Evolutionary conservation across 352 stramenopile species (phyloP), one percentile per base, ranked within the genome.

Genomic region (Aphanomyces euteiches): DNA sequence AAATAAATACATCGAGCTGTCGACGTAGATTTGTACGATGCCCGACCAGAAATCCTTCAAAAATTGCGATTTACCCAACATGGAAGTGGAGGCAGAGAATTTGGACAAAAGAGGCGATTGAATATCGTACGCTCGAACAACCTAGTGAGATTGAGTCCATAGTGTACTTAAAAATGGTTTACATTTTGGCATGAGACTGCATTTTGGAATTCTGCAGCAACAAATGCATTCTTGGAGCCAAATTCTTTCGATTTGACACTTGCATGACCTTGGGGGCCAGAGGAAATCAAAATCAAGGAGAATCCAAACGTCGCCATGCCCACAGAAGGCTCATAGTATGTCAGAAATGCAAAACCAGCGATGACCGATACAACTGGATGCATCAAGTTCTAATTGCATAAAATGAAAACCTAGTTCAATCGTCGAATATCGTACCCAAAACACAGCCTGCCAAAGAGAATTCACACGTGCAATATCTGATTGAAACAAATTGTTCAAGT

Each of bases 1-100:
- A 76, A 95, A 95, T 73, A 95, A 90, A 75, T 92, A 93, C 87
- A 95, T 95, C 21, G 84, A 84, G 45, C 84, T 92, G 68, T 93
- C 86, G 56, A 95, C 92, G 80, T 95, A 92, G 67, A 95, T 95
- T 75, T 95, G 87, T 72, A 95, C 87, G 53, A 95, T 84, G 63
- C 84, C 92, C 47, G 87, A 92, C 87, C 87, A 95, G 54, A 95
- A 93, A 65, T 93, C 85, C 69, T 93, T 95, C 17, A 79, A 88
- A 74, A 95, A 93, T 73, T 93, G 85, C 72, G 86, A 89, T 72
- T 92, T 92, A 47, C 84, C 80, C 72, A 95, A 64, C 34, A 28
- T 47, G 38, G 72, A 73, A 4, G 60, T 72, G 56, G 78, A 89
- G 34, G 84, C 90, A 58, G 87, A 87, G 65, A 95, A 93, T 2